Conservation (phyloP, 345 rosid genomes). For the Erucastrum elatum region DNA sequence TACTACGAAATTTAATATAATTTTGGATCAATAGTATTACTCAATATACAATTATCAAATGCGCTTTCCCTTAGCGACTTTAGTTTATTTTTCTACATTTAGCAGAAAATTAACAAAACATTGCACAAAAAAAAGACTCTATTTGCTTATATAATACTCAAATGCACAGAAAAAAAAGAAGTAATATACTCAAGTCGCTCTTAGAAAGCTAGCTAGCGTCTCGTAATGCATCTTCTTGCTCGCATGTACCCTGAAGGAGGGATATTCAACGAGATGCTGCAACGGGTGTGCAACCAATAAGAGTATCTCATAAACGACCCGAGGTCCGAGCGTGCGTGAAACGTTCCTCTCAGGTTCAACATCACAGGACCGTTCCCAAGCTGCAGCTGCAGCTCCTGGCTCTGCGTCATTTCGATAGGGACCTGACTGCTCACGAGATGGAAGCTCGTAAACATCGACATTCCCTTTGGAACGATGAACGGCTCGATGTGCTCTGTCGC, state of each 20-base stretch:
- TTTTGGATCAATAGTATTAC: too few relatives aligned
- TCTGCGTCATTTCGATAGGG: slow-evolving; percentile 49
- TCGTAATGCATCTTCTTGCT: slow-evolving; percentile 61
- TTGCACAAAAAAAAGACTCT: neutral
- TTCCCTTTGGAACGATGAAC: slow-evolving; percentile 52
- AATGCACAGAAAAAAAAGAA: neutral
- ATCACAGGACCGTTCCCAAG: slow-evolving; percentile 50
- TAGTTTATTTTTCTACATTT: slow-evolving; percentile 15
- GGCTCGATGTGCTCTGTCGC: slow-evolving; percentile 75
- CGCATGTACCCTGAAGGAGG: slow-evolving; percentile 76
- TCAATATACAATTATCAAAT: neutral
- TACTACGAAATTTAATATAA: too few relatives aligned
- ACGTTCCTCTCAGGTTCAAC: slow-evolving; percentile 60
- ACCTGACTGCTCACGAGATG: slow-evolving; percentile 83
- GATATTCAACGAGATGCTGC: slow-evolving; percentile 51
- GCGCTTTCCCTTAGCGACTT: neutral
- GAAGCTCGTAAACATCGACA: slow-evolving; percentile 49
- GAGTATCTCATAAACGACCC: slow-evolving; percentile 72
- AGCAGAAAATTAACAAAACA: neutral
- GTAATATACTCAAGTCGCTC: neutral
- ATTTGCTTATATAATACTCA: neutral
- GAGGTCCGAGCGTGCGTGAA: slow-evolving; percentile 62
- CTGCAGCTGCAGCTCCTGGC: slow-evolving; percentile 53
- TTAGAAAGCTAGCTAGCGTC: slow-evolving; percentile 52
- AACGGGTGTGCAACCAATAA: slow-evolving; percentile 61